A percentile compares a stretch with the other conserved stretches of the same genome.
These are phyloP conservation scores for Rhizopogon rudus DNA, from an alignment of 768 basidiomycete species.

Conservation along the genomic window DNA sequence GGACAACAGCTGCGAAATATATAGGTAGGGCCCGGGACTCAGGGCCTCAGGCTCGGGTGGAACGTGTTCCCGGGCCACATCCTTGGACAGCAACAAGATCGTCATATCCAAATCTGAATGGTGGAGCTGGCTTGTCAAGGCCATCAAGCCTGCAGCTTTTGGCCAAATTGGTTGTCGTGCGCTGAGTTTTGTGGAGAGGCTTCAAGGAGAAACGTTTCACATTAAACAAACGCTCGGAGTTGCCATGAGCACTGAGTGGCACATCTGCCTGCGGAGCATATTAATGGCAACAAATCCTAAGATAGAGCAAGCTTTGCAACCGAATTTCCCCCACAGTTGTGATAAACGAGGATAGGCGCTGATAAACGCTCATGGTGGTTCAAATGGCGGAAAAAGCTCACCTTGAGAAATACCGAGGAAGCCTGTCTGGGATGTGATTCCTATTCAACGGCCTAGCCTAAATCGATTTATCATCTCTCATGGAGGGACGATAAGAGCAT, in stretches of 20 bases:
- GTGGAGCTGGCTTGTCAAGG: conserved; percentile 1
- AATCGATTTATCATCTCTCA: neutral
- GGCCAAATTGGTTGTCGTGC: neutral
- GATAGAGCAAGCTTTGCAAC: neutral
- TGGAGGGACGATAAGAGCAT: neutral
- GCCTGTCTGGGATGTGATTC: neutral
- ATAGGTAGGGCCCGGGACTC: conserved; percentile 4
- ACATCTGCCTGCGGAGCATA: neutral
- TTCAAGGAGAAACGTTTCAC: neutral
- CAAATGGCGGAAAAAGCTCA: conserved; percentile 1
- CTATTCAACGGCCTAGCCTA: neutral
- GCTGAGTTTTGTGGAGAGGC: neutral
- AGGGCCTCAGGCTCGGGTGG: conserved; percentile 7
- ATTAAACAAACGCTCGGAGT: neutral
- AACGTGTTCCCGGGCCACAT: conserved; percentile 12
- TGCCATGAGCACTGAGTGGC: neutral
- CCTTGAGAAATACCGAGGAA: neutral
- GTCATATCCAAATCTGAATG: neutral
- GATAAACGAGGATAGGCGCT: neutral
- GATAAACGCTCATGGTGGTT: neutral
- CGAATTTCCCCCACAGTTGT: neutral
- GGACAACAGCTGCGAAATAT: neutral
- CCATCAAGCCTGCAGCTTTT: neutral
- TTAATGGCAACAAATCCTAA: neutral
- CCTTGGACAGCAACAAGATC: neutral